Base-by-base conservation (phyloP, 208 protist species). In the Wallacemonas collosoma region DNA sequence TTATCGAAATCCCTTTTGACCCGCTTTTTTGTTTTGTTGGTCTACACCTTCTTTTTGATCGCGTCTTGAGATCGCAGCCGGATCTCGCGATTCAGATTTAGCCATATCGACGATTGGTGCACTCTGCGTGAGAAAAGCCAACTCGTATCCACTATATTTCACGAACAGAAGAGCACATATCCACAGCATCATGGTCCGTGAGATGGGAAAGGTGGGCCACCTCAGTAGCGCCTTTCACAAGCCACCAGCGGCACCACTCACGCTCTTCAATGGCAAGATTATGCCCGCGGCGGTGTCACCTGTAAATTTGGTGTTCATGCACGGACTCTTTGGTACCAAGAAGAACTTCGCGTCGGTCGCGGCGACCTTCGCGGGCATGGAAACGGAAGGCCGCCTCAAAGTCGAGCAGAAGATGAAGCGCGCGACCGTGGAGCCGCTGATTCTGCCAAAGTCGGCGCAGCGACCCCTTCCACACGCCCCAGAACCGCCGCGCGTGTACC, bases 271-370 rank as follows among this genome's bases (percentile, higher is more conserved):
- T 26, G 67, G 61, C 38, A 51, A 72, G n/a, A 57, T 74, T 6
- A 68, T 68, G 41, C 12, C 54, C 12, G 75, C 73, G 35, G 61
- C 66, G 7, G 44, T 38, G 14, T 86, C 81, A 1, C 77, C 81
- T 1, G 77, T 75, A 15, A 80, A 83, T 60, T 64, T 87, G 38
- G 69, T 87, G 51, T 83, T 77, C 55, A 67, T 79, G 73, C 82
- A 87, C 71, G 82, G 79, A n/a, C 73, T 87, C 39, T 55, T 87
- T 40, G 82, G 82, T 38, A 57, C 38, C 40, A 72, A 75, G 43
- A 69, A 67, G 68, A 83, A 87, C 68, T 87, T 79, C 56, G 36
- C 69, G 70, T 78, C 79, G 6, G 58, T 87, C 57, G 80, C 75
- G 61, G 54, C 53, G 35, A 73, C 75, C 3, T 54, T 87, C 53